Percentiles rank a stretch among this genome's conserved stretches.
Conservation (phyloP, 2,329 filamentous ascomycete species). For the Ceratocystis destructans region DNA sequence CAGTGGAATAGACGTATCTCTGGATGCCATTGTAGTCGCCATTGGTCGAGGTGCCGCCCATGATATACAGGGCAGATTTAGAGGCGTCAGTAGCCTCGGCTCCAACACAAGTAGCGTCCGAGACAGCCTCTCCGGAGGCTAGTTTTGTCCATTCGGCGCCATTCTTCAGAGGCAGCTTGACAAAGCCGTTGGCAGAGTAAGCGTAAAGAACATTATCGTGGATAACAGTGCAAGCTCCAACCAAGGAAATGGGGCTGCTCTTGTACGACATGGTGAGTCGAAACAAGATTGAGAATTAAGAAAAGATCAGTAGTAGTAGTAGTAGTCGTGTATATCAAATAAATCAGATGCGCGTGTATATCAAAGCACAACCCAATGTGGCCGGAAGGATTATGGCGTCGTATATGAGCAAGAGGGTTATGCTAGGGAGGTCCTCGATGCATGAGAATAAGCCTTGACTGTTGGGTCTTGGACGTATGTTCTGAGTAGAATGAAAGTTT, state of each 20-base stretch:
- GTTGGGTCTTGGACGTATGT: not conserved
- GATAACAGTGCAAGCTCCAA: slow-evolving; percentile 69
- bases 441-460: slow-evolving; percentile 1
- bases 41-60: slow-evolving; percentile 52
- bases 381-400: not conserved
- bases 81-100: slow-evolving; percentile 45
- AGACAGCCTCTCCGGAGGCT: slow-evolving; percentile 53
- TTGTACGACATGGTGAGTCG: slow-evolving; percentile 18
- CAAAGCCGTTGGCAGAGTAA: slow-evolving; percentile 61
- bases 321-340: not conserved
- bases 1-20: slow-evolving; percentile 42
- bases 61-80: slow-evolving; percentile 57
- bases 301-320: slow-evolving; percentile 10
- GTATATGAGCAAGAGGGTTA: not conserved
- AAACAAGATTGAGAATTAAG: slow-evolving; percentile 11
- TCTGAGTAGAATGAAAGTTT: not conserved
- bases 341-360: not conserved
- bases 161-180: slow-evolving; percentile 53
- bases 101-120: slow-evolving; percentile 63
- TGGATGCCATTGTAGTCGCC: slow-evolving; percentile 61
- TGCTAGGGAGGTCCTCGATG: slow-evolving; percentile 10
- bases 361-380: not conserved
- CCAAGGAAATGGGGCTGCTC: slow-evolving; percentile 42
- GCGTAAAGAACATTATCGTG: slow-evolving; percentile 73
- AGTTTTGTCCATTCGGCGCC: slow-evolving; percentile 60